Evolutionary conservation across 371 early-diverging fungal genomes (phyloP).

Genomic region (Mucor racemosus): DNA sequence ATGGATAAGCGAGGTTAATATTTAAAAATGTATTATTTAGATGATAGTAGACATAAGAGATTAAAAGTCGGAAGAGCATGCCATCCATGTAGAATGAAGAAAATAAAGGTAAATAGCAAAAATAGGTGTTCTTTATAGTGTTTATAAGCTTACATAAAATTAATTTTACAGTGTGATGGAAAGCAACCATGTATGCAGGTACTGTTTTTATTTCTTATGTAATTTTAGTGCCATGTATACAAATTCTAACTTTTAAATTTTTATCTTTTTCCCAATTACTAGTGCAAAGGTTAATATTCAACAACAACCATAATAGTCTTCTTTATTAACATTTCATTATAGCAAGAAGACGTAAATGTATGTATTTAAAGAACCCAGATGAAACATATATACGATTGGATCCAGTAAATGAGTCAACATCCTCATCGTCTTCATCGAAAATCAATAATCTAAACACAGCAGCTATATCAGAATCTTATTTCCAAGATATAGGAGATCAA

Average conservation of each 20-base stretch:
- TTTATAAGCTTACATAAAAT: neutral
- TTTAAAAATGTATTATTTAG: constrained; percentile 12
- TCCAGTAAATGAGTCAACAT: constrained; percentile 28
- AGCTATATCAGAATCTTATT: constrained; percentile 25
- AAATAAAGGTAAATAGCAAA: constrained; percentile 44
- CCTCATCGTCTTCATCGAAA: neutral
- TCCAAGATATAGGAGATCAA: constrained; percentile 36
- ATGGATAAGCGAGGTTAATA: neutral
- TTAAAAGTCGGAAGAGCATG: constrained; percentile 55
- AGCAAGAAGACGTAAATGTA: constrained; percentile 54
- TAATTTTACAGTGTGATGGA: constrained; percentile 47
- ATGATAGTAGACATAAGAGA: constrained; percentile 54
- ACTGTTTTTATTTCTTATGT: constrained; percentile 13
- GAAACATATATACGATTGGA: constrained; percentile 53
- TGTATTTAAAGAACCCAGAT: constrained; percentile 53
- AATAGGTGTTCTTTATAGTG: neutral
- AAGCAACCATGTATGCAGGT: constrained; percentile 62
- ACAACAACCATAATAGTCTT: neutral
- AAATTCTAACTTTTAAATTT: too few species aligned
- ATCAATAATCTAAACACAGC: neutral
- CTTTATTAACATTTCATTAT: neutral
- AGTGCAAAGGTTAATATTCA: constrained; percentile 54
- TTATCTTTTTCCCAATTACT: constrained; percentile 6
- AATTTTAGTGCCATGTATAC: neutral
- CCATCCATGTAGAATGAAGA: constrained; percentile 55